A percentile compares a stretch with the other conserved stretches of the same genome.
Evolutionary conservation across 495 filamentous ascomycete genomes (phyloP).

Genomic region (Penicillium argentinense): DNA sequence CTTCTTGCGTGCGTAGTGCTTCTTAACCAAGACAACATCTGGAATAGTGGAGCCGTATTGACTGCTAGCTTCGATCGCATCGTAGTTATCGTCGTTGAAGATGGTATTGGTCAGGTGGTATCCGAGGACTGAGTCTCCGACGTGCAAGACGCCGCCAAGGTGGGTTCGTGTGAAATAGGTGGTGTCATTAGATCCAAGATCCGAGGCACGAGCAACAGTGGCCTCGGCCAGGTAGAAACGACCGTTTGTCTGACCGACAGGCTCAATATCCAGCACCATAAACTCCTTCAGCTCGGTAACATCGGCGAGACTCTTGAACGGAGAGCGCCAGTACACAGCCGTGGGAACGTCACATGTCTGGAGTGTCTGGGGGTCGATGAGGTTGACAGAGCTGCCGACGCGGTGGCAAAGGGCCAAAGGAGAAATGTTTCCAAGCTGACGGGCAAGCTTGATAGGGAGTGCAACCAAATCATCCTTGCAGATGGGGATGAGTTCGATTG

Average conservation of each 20-base stretch:
- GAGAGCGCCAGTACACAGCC: constrained; percentile 80
- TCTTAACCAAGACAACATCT: constrained; percentile 95
- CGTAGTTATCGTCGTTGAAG: constrained; percentile 84
- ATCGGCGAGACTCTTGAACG: constrained; percentile 81
- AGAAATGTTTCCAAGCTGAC: constrained; percentile 78
- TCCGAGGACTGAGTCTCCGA: constrained; percentile 89
- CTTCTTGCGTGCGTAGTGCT: constrained; percentile 83
- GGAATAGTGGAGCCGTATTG: constrained; percentile 75
- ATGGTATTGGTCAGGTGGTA: constrained; percentile 86
- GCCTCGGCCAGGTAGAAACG: constrained; percentile 82
- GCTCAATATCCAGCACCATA: constrained; percentile 92
- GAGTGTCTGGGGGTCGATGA: constrained; percentile 87
- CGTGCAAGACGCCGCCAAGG: constrained; percentile 80
- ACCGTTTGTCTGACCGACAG: constrained; percentile 69
- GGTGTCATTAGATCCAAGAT: constrained; percentile 82
- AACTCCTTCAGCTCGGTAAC: constrained; percentile 86
- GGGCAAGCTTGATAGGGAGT: constrained; percentile 85
- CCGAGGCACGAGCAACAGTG: constrained; percentile 81
- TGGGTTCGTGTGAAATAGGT: constrained; percentile 89
- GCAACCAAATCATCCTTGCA: constrained; percentile 97
- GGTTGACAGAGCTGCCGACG: constrained; percentile 85
- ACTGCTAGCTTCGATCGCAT: constrained; percentile 70
- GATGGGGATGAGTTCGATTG: constrained; percentile 81
- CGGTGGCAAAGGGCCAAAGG: constrained; percentile 80
- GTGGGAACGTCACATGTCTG: constrained; percentile 84